Conservation (phyloP, 176 grass and related monocot genomes). For the Oryza punctata region DNA sequence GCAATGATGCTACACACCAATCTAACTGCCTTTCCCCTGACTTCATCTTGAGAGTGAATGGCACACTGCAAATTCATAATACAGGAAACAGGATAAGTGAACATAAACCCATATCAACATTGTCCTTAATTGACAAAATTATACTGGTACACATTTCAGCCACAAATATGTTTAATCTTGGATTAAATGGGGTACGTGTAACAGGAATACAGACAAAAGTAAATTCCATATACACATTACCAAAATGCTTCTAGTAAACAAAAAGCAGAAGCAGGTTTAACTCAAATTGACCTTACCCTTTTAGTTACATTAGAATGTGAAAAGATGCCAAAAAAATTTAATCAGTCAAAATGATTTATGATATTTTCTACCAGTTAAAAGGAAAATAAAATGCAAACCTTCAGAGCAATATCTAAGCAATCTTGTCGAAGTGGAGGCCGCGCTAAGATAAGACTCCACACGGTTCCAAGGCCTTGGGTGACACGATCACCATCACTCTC, state of each 20-base stretch:
- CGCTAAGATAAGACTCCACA: conserved; percentile 90
- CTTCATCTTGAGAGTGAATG: conserved; percentile 91
- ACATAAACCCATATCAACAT: conserved; percentile 6
- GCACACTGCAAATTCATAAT: conserved; percentile 73
- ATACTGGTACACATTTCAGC: conserved; percentile 1
- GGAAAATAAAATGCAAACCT: conserved; percentile 59
- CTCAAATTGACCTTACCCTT: not conserved
- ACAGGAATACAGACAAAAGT: conserved; percentile 21
- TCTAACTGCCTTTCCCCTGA: conserved; percentile 85
- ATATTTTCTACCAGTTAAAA: conserved; percentile 34
- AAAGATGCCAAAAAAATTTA: conserved; percentile 15
- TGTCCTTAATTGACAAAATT: not conserved
- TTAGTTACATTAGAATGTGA: conserved; percentile 4
- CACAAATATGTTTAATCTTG: conserved; percentile 19
- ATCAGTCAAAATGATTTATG: conserved; percentile 5
- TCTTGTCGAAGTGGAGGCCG: conserved; percentile 68
- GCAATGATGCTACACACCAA: conserved; percentile 59
- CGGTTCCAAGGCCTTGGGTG: conserved; percentile 81
- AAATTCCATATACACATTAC: conserved; percentile 26
- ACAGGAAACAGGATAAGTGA: conserved; percentile 31
- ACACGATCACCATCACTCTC: conserved; percentile 82
- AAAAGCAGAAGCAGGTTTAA: not conserved
- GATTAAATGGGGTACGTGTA: conserved; percentile 19
- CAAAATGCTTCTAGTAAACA: not conserved
- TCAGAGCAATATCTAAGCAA: conserved; percentile 92